Base-by-base conservation (phyloP, 2,329 filamentous ascomycete species). In the Didymella segeticola region DNA sequence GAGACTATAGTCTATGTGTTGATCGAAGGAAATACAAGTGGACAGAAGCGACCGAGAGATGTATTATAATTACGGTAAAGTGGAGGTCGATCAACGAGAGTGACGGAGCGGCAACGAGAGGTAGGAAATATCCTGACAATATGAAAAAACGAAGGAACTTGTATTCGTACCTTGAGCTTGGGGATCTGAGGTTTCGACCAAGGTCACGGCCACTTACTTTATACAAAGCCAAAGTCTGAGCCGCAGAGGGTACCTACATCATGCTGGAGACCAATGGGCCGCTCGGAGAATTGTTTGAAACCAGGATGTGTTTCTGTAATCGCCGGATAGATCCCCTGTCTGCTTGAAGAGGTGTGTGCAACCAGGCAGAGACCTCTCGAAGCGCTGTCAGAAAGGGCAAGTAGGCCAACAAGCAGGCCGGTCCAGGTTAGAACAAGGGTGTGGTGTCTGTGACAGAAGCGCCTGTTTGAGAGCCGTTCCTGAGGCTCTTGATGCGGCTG, bases 211-310 rank as follows among this genome's bases (percentile, higher is more conserved):
- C 45, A 36, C 50, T 34, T 50, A 57, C 68, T 74, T 73, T 74
- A 74, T 73, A 74, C 50, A 65, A 20, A 43, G 36, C 20, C 23
- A 30, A 36, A 36, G 9, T 42, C 47, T 47, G 57, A 66, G 64
- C 59, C 60, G 65, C 64, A 69, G 56, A 42, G 42, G 56, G 60
- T 61, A 60, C 61, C 57, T 68, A 60, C 47, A 53, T 58, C 51
- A 49, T 54, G 59, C 63, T 63, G 64, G 62, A 60, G 69, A 60
- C 64, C 62, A 62, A 58, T 53, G 59, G 67, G 67, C 62, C 64
- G 47, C 49, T 62, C 67, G 69, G 69, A 71, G 70, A 73, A 72
- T 70, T 72, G 52, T 62, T 62, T 74, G 72, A 75, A 75, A 75
- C 72, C 62, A 62, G 60, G 64, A 63, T 61, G 57, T 64, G 72